Conservation (phyloP, 495 filamentous ascomycete genomes). For the Neurospora discreta region DNA sequence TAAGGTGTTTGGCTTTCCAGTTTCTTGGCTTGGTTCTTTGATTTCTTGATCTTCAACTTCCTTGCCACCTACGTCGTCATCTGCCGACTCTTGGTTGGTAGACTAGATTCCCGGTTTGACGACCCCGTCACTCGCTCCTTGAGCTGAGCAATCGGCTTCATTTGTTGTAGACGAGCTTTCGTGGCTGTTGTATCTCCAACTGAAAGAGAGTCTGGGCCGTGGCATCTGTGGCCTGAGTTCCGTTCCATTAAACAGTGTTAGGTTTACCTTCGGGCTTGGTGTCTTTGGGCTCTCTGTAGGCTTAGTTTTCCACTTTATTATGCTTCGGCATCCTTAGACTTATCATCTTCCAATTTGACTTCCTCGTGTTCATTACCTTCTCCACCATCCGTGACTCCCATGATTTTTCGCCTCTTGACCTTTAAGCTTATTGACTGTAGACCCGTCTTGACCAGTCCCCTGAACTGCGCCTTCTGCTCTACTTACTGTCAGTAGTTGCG, state of each 20-base stretch:
- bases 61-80: not conserved
- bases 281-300: not conserved
- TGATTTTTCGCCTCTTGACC: not conserved
- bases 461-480: not conserved
- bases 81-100: not conserved
- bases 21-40: not conserved
- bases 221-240: not conserved
- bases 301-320: not conserved
- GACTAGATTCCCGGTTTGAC: too few relatives aligned
- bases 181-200: not conserved
- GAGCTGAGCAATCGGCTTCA: not conserved
- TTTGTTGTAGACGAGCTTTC: not conserved
- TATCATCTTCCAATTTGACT: not conserved
- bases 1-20: not conserved
- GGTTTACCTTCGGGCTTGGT: not conserved
- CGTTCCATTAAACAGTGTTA: not conserved
- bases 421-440: not conserved
- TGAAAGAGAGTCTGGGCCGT: not conserved
- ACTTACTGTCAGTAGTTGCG: not conserved
- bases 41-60: not conserved
- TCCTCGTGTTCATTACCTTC: not conserved
- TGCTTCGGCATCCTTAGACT: not conserved
- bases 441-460: not conserved
- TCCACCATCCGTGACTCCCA: not conserved
- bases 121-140: too few relatives aligned